These are phyloP conservation scores for Fraxinus floribunda DNA, from an alignment of 305 asterid species.

Conservation along the genomic window DNA sequence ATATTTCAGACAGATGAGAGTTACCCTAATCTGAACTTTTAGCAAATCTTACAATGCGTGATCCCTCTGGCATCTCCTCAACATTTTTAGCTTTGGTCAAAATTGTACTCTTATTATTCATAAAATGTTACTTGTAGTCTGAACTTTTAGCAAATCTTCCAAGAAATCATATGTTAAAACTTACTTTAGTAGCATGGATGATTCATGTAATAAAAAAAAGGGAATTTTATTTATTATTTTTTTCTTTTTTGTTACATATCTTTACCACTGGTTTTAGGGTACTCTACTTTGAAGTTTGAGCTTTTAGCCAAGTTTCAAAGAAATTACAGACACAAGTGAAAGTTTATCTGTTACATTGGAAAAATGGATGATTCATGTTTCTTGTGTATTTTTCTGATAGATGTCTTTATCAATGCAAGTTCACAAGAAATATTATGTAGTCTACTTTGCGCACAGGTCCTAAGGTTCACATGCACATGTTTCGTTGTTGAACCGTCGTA, in stretches of 20 bases:
- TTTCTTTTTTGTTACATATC: background rate
- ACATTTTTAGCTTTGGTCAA: too few species aligned
- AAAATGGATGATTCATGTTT: background rate
- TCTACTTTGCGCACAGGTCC: background rate
- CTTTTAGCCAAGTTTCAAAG: background rate
- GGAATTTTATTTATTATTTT: too few species aligned
- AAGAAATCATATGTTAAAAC: background rate
- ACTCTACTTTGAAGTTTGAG: background rate
- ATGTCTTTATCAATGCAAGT: background rate
- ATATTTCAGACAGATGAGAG: too few species aligned
- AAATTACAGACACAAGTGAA: too few species aligned
- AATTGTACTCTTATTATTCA: too few species aligned
- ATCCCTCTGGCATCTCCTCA: background rate
- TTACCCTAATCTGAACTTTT: too few species aligned
- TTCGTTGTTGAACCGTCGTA: background rate
- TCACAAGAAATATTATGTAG: background rate
- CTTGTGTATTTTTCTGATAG: background rate
- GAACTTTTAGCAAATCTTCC: background rate
- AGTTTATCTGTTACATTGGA: background rate
- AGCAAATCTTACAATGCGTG: background rate
- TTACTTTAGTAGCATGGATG: background rate
- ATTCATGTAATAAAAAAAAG: background rate
- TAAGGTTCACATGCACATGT: conserved; percentile 14
- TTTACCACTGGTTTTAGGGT: background rate
- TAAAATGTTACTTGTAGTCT: too few species aligned